Evolutionary conservation across 495 filamentous ascomycete genomes (phyloP).

Genomic region (Penicillium angulare): DNA sequence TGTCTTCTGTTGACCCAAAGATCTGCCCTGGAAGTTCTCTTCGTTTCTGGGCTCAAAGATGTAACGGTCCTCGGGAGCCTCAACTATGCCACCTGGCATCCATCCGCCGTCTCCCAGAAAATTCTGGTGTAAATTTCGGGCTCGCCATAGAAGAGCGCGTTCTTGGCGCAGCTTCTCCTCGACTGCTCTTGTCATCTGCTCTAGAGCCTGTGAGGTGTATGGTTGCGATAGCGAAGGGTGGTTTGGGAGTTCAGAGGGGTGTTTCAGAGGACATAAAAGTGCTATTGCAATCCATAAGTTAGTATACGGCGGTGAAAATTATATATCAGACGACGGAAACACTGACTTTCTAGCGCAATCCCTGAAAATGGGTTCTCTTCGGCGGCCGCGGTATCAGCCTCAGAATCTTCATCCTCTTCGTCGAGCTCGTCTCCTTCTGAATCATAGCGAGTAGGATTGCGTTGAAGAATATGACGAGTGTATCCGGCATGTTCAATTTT

Average conservation of each 20-base stretch:
- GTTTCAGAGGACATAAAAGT: slow-evolving; percentile 81
- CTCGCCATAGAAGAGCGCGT: slow-evolving; percentile 67
- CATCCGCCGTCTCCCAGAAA: slow-evolving; percentile 78
- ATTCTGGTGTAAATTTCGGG: slow-evolving; percentile 72
- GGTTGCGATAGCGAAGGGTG: slow-evolving; percentile 83
- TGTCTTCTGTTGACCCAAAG: slow-evolving; percentile 14
- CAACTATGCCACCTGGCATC: slow-evolving; percentile 64
- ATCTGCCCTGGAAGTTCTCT: slow-evolving; percentile 15
- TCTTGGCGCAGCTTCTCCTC: slow-evolving; percentile 75
- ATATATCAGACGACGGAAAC: background rate
- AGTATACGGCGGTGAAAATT: background rate
- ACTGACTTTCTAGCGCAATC: slow-evolving; percentile 78
- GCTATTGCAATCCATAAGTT: slow-evolving; percentile 48
- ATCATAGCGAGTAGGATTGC: slow-evolving; percentile 72
- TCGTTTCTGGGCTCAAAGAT: slow-evolving; percentile 39
- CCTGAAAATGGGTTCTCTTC: slow-evolving; percentile 83
- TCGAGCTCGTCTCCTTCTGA: slow-evolving; percentile 83
- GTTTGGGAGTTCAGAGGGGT: slow-evolving; percentile 76
- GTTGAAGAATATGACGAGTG: slow-evolving; percentile 76
- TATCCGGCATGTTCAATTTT: slow-evolving; percentile 82
- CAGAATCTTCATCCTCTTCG: slow-evolving; percentile 72
- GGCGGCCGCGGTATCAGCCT: slow-evolving; percentile 64
- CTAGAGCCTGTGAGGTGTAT: slow-evolving; percentile 79
- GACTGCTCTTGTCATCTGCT: slow-evolving; percentile 68
- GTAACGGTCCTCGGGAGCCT: slow-evolving; percentile 36